Base-by-base conservation (phyloP, 2,329 filamentous ascomycete species). In the Daldinia sp. region DNA sequence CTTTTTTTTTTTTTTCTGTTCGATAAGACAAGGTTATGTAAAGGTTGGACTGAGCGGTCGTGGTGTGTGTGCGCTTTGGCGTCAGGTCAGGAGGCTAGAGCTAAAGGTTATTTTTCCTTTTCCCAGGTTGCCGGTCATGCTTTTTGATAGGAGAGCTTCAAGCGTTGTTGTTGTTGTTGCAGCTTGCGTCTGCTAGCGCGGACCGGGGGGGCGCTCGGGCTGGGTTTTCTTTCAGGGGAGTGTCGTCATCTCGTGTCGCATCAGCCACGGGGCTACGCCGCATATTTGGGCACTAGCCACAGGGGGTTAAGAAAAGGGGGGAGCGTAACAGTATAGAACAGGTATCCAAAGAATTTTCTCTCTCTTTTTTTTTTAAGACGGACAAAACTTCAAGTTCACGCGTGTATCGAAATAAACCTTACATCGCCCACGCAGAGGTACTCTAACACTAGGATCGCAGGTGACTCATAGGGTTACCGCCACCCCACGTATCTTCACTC, bases 81-180 rank as follows among this genome's bases (percentile, higher is more conserved):
- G 49, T 47, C 32, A 51, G 55, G 63, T 66, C 51, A 60, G 51
- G 63, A 59, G 63, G 53, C 53, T 58, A 13, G 39, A 45, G 21
- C 13, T 58, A 63, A n/a, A n/a, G 41, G 41, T 58, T 29, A 21
- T 25, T 17, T 30, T 19, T 11, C 30, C 13, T 30, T 48, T 30
- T 30, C 50, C 23, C 10, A 41, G 39, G 27, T 54, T 32, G 51
- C 17, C 34, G 25, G 45, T 34, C 21, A 30, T 30, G 29, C 13
- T 10, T 45, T n/a, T 43, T 45, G 37, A 61, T 52, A 61, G 52
- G 52, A 52, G 23, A 47, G 37, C 32, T 48, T 39, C 17, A 2
- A 13, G 13, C 32, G 21, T 25, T 2, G n/a, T n/a, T n/a, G n/a
- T n/a, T 17, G 6, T 35, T 27, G 30, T 35, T 25, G 48, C 32